Base-by-base conservation (phyloP, 495 filamentous ascomycete species). In the Aspergillus nanangensis region DNA sequence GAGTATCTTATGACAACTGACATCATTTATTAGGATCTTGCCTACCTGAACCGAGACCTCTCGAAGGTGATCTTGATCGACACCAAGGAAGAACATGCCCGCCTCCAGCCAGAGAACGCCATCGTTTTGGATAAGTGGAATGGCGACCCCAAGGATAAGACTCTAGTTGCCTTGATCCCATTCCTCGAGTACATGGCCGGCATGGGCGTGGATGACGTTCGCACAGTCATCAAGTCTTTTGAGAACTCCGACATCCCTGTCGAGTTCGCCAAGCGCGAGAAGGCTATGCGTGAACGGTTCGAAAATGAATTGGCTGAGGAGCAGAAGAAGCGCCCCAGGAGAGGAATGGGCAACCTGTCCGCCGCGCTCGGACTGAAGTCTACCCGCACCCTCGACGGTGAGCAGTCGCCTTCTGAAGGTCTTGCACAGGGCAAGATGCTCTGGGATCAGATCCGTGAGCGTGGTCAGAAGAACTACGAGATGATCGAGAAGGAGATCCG, bases 131-230 rank as follows among this genome's bases (percentile, higher is more conserved):
- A 86, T 21, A 87, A 87, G 54, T 98, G 94, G 93, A 84, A 77
- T 38, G 94, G 93, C 34, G 77, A 90, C 41, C 68, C 81, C 25
- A 79, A 83, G 47, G 91, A 97, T 64, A 84, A 80, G 53, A 87
- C 86, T 20, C 81, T 98, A 10, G 87, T 98, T 25, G 77, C 82
- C 5, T 69, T 95, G 32, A 92, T 98, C 34, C 92, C 94, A 8
- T 94, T 98, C 80, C 80, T 98, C 22, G 93, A 98, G 70, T 96
- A 94, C 65, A 79, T 97, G 48, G 87, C 88, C 41, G 87, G 88
- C n/a, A 95, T 97, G 88, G 82, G 86, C 42, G 84, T 86, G 50
- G 72, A 78, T 20, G 94, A 98, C 54, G 86, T 91, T 15, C 84
- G 93, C 18, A 77, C 83, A 29, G 83, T 93, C 15, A 70, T 98